Evolutionary conservation across 768 basidiomycete species (phyloP), one percentile per base, ranked within the genome.

Genomic region (Aureoboletus auriporus): DNA sequence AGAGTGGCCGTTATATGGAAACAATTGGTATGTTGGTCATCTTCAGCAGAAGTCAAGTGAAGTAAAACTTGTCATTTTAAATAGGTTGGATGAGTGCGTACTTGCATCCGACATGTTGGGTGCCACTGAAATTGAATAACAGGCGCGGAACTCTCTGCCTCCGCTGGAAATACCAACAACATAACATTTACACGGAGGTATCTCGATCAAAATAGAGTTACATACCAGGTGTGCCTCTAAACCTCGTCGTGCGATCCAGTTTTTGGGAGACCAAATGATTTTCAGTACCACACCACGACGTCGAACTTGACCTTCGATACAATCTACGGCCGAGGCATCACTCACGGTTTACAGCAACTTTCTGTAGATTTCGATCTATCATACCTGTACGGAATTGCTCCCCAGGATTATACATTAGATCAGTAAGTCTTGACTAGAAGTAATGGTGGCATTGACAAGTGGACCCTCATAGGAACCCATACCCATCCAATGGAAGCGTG

Each of bases 1-100:
- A 91, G 59, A 86, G 89, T 54, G 88, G 93, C 14, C 74, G 90
- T 20, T 95, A 94, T 62, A 88, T 95, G 85, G 93, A 96, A 69
- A 96, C 93, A 9, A 72, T 94, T 46, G 91, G 89, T 86, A 42
- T 11, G 77, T 44, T 11, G 10, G 6, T 10, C 13, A 0, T 16
- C 35, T 27, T 26, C 5, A 16, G 20, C 29, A 27, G 4, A 17
- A 2, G 16, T 23, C n/a, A 9, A n/a, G 20, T 29, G 23, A 9
- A n/a, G 20, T 29, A 27, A 2, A 20, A 33, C 8, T 39, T 0
- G 36, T 37, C 13, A 33, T 23, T 23, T 23, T 37, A 39, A 26
- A 26, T 28, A 64, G 67, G 84, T 8, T 90, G 82, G 79, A 69
- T 87, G 72, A 84, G 87, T 84, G 57, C 36, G 73, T 66, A 13